Evolutionary conservation across 116 monocot genomes (phyloP).

Genomic region (Papilionanthe hybrid): DNA sequence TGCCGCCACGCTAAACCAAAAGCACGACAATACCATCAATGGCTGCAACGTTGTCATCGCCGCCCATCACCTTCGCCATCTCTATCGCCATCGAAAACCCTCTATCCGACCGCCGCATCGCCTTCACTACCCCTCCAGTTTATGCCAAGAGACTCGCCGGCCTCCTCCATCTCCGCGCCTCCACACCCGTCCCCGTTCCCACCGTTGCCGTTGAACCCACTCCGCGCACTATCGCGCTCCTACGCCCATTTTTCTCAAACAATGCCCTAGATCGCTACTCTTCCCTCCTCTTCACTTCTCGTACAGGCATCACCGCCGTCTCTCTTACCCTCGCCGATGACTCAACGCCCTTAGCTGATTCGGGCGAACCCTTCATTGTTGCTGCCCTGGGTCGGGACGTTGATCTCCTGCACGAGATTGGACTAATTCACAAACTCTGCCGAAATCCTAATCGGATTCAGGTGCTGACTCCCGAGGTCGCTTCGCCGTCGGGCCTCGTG

Average conservation of each 20-base stretch:
- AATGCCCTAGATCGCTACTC: conserved; percentile 38
- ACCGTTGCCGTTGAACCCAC: conserved; percentile 34
- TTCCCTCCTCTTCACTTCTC: conserved; percentile 63
- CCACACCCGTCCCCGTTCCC: conserved; percentile 29
- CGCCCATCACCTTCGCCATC: neutral
- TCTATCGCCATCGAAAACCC: neutral
- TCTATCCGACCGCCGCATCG: conserved; percentile 28
- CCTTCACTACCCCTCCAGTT: conserved; percentile 53
- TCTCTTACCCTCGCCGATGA: conserved; percentile 19
- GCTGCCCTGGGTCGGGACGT: conserved; percentile 79
- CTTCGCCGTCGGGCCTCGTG: conserved; percentile 61
- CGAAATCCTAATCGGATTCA: conserved; percentile 18
- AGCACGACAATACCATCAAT: neutral
- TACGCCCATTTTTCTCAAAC: conserved; percentile 21
- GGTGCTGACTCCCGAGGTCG: conserved; percentile 48
- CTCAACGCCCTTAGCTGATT: conserved; percentile 19
- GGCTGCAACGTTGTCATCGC: neutral
- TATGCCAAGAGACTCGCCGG: conserved; percentile 32
- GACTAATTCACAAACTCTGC: conserved; percentile 29
- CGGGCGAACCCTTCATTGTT: conserved; percentile 40
- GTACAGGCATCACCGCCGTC: conserved; percentile 52
- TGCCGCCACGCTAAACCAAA: too few species aligned
- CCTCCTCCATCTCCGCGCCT: conserved; percentile 32
- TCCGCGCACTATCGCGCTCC: conserved; percentile 28
- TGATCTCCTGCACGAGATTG: conserved; percentile 36